Evolutionary conservation across 208 protist genomes (phyloP).

Genomic region (Tritrichomonas musculus): DNA sequence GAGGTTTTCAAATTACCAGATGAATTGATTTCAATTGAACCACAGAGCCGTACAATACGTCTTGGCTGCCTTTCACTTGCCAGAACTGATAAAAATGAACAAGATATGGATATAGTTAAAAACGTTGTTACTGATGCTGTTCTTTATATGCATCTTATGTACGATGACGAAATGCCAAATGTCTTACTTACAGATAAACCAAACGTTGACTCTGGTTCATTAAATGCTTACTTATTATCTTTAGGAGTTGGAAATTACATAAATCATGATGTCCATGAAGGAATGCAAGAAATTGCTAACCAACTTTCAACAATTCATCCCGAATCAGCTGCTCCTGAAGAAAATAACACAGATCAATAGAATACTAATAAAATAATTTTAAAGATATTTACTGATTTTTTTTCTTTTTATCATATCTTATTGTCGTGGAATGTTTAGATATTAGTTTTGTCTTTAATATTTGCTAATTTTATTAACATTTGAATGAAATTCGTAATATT

Average conservation of each 20-base stretch:
- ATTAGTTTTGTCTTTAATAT: too few relatives aligned
- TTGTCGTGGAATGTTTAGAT: too few relatives aligned
- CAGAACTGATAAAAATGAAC: neutral
- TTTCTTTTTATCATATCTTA: too few relatives aligned
- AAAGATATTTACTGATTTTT: too few relatives aligned
- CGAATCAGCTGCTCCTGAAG: neutral
- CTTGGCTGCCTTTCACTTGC: neutral
- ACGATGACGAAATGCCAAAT: neutral
- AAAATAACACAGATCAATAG: too few relatives aligned
- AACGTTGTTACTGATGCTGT: neutral
- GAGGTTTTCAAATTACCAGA: neutral
- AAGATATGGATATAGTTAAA: neutral
- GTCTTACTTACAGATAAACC: neutral
- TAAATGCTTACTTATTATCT: neutral
- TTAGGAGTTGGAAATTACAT: neutral
- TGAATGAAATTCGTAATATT: too few relatives aligned
- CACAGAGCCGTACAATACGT: neutral
- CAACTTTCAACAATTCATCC: neutral
- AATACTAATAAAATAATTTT: too few relatives aligned
- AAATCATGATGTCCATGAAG: neutral
- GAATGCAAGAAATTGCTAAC: neutral
- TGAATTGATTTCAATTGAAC: neutral
- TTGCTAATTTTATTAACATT: too few relatives aligned
- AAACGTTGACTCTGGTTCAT: neutral
- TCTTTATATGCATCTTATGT: neutral